Conservation (phyloP, 164 flowering plant genomes). For the Litsea cubeba region DNA sequence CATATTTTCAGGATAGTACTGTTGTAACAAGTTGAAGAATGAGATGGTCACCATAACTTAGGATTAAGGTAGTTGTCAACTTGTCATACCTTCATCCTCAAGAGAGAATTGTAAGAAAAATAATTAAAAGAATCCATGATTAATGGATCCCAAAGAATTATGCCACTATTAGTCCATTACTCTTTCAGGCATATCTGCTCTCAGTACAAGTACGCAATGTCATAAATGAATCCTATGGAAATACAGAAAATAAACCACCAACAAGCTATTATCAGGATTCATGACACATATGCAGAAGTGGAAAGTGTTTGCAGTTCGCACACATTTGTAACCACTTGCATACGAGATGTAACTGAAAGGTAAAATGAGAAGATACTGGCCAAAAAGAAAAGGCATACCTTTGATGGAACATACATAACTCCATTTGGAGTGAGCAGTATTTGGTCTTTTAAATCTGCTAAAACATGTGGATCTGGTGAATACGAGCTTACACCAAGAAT, state of each 20-base stretch:
- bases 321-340: not conserved
- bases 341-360: not conserved
- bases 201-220: not conserved
- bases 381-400: slow-evolving; percentile 32
- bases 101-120: not conserved
- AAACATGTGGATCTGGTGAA: slow-evolving; percentile 46
- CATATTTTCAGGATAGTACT: no score
- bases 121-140: not conserved
- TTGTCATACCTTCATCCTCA: not conserved
- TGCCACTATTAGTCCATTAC: not conserved
- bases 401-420: slow-evolving; percentile 80
- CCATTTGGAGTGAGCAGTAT: slow-evolving; percentile 82
- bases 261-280: not conserved
- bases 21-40: no score
- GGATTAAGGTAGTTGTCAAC: no score
- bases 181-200: not conserved
- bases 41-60: no score
- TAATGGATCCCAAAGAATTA: not conserved
- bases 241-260: not conserved
- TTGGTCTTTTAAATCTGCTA: slow-evolving; percentile 45
- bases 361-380: not conserved
- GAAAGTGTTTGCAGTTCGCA: no score
- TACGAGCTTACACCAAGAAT: slow-evolving; percentile 77
- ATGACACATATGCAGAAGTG: no score
- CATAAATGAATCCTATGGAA: not conserved